Evolutionary conservation across 805 yeast genomes (phyloP), one percentile per base, ranked within the genome.

Genomic region (Wickerhamiella musiphila): DNA sequence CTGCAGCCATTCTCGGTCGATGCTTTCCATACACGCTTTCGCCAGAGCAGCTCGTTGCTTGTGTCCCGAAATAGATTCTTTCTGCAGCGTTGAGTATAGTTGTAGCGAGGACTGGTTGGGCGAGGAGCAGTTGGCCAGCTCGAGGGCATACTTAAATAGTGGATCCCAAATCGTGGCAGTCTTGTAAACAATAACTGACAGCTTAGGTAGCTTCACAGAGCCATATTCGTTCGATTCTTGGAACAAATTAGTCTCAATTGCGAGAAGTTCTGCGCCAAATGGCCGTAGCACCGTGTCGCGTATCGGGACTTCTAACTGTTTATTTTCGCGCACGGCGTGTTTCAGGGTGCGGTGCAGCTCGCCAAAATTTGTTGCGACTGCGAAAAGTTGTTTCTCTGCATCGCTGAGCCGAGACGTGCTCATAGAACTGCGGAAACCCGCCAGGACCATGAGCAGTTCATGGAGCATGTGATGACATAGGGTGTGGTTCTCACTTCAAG

Each of bases 361-460:
- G 26, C 47, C 48, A 23, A 45, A 34, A 18, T 22, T 23, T 2
- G 40, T 36, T 5, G 36, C 34, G 31, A 41, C 37, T n/a, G 18
- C 33, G 14, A 37, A 28, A 16, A 40, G 26, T 3, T 38, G 35
- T 7, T 29, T 38, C 16, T 44, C 48, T 2, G 45, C 34, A 4
- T 41, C 34, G 30, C 41, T 45, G 13, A 44, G 28, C n/a, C 32
- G 31, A 14, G 19, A 25, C 23, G 23, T 24, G 11, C 32, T 29
- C 5, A 43, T 28, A 8, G 35, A 35, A 22, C 46, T 38, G 12
- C 21, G 27, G 23, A 30, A 37, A 19, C 48, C 48, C 5, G 46
- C 43, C 28, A 45, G 29, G 6, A 42, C 45, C 16, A 44, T 31
- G 35, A 45, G 28, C 8, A 43, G 31, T 25, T 45, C 48, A 18